A percentile compares a stretch with the other conserved stretches of the same genome.
phyloP scores from a whole-genome alignment of 1,139 yeast species.

The Scheffersomyces illinoinensis region DNA sequence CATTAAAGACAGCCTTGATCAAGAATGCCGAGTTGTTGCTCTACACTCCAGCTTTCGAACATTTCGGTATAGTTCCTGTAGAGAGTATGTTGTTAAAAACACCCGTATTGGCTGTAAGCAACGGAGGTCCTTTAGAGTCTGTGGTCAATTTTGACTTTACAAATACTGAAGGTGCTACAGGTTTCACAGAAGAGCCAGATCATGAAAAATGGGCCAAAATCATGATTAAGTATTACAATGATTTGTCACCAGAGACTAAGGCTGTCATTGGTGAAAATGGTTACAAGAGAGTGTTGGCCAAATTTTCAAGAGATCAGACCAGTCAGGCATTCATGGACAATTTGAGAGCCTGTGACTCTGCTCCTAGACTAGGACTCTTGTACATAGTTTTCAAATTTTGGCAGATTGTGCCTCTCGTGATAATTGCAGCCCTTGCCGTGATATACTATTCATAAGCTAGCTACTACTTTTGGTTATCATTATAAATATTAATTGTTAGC shows the following conservation, averaged over 20 bases:
- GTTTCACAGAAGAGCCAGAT: constrained; percentile 66
- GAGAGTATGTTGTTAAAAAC: constrained; percentile 87
- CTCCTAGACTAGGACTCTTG: constrained; percentile 1
- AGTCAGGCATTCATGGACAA: constrained; percentile 47
- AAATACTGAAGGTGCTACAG: constrained; percentile 57
- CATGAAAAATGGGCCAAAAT: constrained; percentile 64
- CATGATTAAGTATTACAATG: constrained; percentile 43
- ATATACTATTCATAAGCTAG: constrained; percentile 2
- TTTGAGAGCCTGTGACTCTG: constrained; percentile 11
- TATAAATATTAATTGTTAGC: too few relatives aligned
- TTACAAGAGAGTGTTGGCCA: constrained; percentile 44
- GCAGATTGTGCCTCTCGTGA: constrained; percentile 14
- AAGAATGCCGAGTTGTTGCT: constrained; percentile 59
- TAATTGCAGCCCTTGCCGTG: constrained; percentile 7
- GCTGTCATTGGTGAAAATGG: constrained; percentile 51
- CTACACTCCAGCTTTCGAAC: constrained; percentile 91
- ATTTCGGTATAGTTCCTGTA: constrained; percentile 95
- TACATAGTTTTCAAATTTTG: constrained; percentile 14
- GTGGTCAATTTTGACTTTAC: constrained; percentile 48
- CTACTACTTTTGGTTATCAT: neutral
- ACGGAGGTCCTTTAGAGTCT: constrained; percentile 94
- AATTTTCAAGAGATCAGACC: constrained; percentile 66
- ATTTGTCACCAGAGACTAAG: constrained; percentile 28
- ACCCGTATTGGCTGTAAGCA: constrained; percentile 82
- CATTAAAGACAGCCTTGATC: constrained; percentile 65